Percentiles rank a stretch among this genome's conserved stretches.
Evolutionary conservation across 495 filamentous ascomycete species (phyloP).

Genomic region (Cryomyces minteri): DNA sequence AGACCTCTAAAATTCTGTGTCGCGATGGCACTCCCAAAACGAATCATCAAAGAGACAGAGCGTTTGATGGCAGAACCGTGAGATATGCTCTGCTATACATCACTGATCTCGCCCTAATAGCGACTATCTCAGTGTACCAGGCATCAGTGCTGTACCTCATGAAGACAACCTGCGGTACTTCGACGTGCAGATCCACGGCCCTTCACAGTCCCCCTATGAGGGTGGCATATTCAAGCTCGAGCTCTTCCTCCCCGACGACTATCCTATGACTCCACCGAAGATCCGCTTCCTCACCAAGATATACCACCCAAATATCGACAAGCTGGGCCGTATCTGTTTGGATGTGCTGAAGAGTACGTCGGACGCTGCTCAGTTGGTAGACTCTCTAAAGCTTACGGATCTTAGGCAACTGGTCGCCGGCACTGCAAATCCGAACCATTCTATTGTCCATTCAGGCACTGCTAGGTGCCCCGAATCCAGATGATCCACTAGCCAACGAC

Average conservation of each 20-base stretch:
- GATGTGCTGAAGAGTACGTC: conserved; percentile 92
- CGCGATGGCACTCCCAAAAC: conserved; percentile 52
- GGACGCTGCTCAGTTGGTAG: background rate
- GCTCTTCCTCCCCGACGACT: conserved; percentile 97
- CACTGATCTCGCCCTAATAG: background rate
- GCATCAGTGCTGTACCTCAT: conserved; percentile 94
- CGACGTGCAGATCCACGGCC: conserved; percentile 92
- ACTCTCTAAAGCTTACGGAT: background rate
- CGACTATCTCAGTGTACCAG: conserved; percentile 49
- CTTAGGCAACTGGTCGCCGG: conserved; percentile 94
- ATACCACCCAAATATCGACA: conserved; percentile 98
- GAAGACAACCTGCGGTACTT: conserved; percentile 98
- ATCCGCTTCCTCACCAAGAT: conserved; percentile 98
- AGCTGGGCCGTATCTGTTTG: conserved; percentile 87
- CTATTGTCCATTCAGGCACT: conserved; percentile 94
- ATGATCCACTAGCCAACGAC: conserved; percentile 90
- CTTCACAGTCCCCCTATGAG: conserved; percentile 84
- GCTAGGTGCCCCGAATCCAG: conserved; percentile 89
- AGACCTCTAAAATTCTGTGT: background rate
- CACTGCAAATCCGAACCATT: conserved; percentile 94
- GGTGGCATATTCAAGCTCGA: conserved; percentile 96
- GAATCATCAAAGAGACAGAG: conserved; percentile 97
- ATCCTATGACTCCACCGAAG: conserved; percentile 97
- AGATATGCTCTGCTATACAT: conserved; percentile 14
- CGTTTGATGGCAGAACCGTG: conserved; percentile 93